Percentiles rank a stretch among this genome's conserved stretches.
phyloP scores from a whole-genome alignment of 352 stramenopile species.

The Phytophthora constricta region DNA sequence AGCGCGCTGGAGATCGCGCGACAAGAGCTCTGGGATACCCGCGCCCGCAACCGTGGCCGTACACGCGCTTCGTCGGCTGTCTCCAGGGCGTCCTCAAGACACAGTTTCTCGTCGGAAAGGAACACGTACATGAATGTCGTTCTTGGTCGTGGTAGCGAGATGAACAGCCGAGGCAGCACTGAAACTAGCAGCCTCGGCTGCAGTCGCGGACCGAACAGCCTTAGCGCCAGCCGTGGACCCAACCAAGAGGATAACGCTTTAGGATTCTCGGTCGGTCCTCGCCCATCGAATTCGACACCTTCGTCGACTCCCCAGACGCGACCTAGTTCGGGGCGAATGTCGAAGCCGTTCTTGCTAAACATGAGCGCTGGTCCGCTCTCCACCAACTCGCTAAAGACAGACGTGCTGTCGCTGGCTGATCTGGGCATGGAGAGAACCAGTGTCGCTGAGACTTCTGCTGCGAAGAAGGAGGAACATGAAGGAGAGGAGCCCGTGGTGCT shows the following conservation, averaged over 20 bases:
- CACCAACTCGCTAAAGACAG: constrained; percentile 38
- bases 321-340: constrained; percentile 24
- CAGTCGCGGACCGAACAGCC: constrained; percentile 25
- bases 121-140: constrained; percentile 52
- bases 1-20: constrained; percentile 66
- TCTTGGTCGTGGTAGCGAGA: constrained; percentile 32
- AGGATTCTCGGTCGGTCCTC: constrained; percentile 37
- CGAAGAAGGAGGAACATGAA: constrained; percentile 7
- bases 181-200: constrained; percentile 24
- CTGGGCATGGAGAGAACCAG: constrained; percentile 31
- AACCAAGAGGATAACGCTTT: constrained; percentile 23
- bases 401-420: constrained; percentile 55
- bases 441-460: constrained; percentile 2
- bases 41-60: constrained; percentile 37
- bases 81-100: constrained; percentile 21
- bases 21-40: constrained; percentile 57
- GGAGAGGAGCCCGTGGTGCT: constrained; percentile 55
- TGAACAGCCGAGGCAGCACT: constrained; percentile 32
- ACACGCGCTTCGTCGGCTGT: constrained; percentile 44
- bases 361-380: constrained; percentile 28
- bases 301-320: constrained; percentile 23
- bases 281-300: constrained; percentile 22
- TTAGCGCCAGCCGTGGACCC: constrained; percentile 27
- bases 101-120: constrained; percentile 49
- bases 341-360: constrained; percentile 27